Percentiles rank a stretch among this genome's conserved stretches.
phyloP scores from a whole-genome alignment of 73 alveolate genomes.

The Paramecium pentaurelia region DNA sequence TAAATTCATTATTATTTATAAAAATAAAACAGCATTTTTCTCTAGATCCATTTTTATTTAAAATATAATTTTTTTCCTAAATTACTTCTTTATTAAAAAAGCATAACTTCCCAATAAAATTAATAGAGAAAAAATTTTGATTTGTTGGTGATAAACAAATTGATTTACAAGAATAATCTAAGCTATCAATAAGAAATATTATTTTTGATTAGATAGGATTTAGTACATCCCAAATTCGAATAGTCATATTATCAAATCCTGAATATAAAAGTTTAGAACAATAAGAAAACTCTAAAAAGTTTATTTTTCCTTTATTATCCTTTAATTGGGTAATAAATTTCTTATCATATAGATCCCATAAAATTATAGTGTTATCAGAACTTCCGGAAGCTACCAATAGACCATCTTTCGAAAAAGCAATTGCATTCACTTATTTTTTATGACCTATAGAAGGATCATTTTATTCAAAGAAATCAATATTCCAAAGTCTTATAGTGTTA shows the following conservation, averaged over 20 bases:
- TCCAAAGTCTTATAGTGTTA: not conserved
- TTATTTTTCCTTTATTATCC: not conserved
- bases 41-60: too few relatives aligned
- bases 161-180: too few relatives aligned
- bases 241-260: not conserved
- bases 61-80: too few relatives aligned
- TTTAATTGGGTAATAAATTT: not conserved
- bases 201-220: too few relatives aligned
- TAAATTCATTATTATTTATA: too few relatives aligned
- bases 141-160: too few relatives aligned
- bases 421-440: not conserved
- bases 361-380: not conserved
- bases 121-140: too few relatives aligned
- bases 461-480: not conserved
- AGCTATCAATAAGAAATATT: too few relatives aligned
- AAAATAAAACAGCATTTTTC: too few relatives aligned
- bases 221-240: too few relatives aligned
- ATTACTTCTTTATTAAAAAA: too few relatives aligned
- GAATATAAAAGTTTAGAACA: not conserved
- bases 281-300: not conserved
- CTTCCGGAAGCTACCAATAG: not conserved
- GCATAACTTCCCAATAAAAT: too few relatives aligned
- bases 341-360: not conserved
- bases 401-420: not conserved
- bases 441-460: not conserved